These are phyloP conservation scores for Pilasporangium apinafurcum DNA, from an alignment of 352 stramenopile genomes.

Conservation along the genomic window DNA sequence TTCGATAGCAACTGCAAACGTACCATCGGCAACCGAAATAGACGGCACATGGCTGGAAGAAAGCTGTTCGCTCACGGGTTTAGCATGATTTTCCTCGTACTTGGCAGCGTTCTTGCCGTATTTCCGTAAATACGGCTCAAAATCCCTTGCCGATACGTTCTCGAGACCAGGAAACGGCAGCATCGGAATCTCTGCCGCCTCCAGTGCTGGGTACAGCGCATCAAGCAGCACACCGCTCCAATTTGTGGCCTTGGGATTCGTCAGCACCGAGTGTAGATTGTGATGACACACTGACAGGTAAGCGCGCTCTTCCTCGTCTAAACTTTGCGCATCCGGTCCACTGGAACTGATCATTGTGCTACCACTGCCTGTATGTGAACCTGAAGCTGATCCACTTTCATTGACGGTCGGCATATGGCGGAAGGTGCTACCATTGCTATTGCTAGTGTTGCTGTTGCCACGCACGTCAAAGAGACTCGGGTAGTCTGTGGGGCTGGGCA, in stretches of 20 bases:
- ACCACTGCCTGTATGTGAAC: constrained; percentile 5
- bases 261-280: constrained; percentile 84
- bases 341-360: not conserved
- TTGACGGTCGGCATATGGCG: too few species aligned
- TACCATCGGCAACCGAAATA: constrained; percentile 72
- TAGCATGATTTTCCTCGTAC: constrained; percentile 73
- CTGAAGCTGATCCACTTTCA: constrained; percentile 28
- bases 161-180: constrained; percentile 61
- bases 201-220: constrained; percentile 60
- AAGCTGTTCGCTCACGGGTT: constrained; percentile 76
- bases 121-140: constrained; percentile 72
- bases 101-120: constrained; percentile 54
- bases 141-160: constrained; percentile 55
- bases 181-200: constrained; percentile 53
- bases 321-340: constrained; percentile 1
- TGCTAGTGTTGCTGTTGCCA: constrained; percentile 1
- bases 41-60: constrained; percentile 79
- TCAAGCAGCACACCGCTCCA: constrained; percentile 70
- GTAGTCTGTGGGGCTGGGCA: constrained; percentile 55
- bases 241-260: constrained; percentile 66
- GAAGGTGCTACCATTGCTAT: constrained; percentile 3
- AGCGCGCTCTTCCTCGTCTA: constrained; percentile 54
- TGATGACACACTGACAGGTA: constrained; percentile 67
- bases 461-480: constrained; percentile 67
- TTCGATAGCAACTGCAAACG: not conserved